A percentile compares a stretch with the other conserved stretches of the same genome.
phyloP scores from a whole-genome alignment of 768 basidiomycete genomes.

The Lanmaoa pseudosensibilis region DNA sequence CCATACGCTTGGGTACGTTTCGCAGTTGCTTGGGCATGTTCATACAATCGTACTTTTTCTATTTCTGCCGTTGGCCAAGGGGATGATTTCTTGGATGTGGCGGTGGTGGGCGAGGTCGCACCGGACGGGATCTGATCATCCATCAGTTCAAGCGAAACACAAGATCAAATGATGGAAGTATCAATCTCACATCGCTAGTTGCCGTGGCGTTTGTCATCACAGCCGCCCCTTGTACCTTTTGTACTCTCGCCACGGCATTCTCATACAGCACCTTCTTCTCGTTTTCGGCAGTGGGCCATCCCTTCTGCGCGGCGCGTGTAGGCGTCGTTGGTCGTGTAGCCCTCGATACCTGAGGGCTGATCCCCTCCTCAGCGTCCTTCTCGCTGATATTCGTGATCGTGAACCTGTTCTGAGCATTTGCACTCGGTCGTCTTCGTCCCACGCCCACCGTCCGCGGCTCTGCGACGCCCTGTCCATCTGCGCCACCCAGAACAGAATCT shows the following conservation, averaged over 20 bases:
- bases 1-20: constrained; percentile 52
- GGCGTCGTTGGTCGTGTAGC: constrained; percentile 24
- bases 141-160: constrained; percentile 3
- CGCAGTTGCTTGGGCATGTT: constrained; percentile 67
- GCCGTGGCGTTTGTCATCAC: constrained; percentile 28
- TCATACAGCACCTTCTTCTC: constrained; percentile 45
- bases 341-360: constrained; percentile 18
- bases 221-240: constrained; percentile 38
- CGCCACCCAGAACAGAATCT: constrained; percentile 1
- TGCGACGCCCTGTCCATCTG: neutral
- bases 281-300: constrained; percentile 41
- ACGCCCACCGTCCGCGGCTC: constrained; percentile 8
- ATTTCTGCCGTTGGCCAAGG: constrained; percentile 71
- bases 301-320: constrained; percentile 24
- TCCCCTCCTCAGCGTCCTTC: constrained; percentile 38
- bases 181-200: constrained; percentile 26
- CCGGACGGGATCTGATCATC: constrained; percentile 7
- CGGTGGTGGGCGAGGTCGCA: neutral
- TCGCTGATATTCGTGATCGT: constrained; percentile 45
- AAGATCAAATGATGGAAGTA: neutral
- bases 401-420: constrained; percentile 35
- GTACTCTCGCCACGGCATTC: constrained; percentile 39
- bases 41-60: constrained; percentile 72
- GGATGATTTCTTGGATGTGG: constrained; percentile 17
- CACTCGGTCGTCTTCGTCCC: constrained; percentile 35